These are phyloP conservation scores for Mortierella claussenii DNA, from an alignment of 192 early-diverging fungal species.

Conservation along the genomic window DNA sequence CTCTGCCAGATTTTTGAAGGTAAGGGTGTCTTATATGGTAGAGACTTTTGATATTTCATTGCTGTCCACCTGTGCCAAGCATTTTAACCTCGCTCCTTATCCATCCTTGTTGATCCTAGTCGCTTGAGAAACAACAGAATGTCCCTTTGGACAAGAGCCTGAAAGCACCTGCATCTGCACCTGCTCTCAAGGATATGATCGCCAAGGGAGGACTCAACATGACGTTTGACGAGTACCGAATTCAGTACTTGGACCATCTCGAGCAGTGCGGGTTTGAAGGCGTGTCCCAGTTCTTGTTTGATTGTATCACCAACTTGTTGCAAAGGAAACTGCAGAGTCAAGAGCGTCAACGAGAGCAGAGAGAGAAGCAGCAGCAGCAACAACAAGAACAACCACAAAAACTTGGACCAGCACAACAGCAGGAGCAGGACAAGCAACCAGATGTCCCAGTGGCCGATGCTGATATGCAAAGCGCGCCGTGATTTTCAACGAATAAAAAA, in stretches of 20 bases:
- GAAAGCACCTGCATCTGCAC: slow-evolving; percentile 14
- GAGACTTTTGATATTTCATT: slow-evolving; percentile 1
- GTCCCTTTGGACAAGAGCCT: slow-evolving; percentile 28
- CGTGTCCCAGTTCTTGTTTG: slow-evolving; percentile 47
- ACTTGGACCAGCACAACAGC: too few species aligned
- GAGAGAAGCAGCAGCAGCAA: slow-evolving; percentile 6
- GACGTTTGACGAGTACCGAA: slow-evolving; percentile 51
- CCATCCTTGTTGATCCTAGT: background rate
- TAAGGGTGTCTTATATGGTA: slow-evolving; percentile 2
- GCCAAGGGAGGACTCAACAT: slow-evolving; percentile 43
- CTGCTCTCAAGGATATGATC: slow-evolving; percentile 20
- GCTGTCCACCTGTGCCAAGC: background rate
- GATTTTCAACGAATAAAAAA: too few species aligned
- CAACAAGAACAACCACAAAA: too few species aligned
- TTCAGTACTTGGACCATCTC: slow-evolving; percentile 54
- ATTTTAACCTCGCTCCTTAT: background rate
- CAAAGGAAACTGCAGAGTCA: slow-evolving; percentile 28
- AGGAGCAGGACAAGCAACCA: too few species aligned
- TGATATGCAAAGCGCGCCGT: too few species aligned
- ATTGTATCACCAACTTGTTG: slow-evolving; percentile 30
- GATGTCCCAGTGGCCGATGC: too few species aligned
- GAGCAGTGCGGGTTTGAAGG: slow-evolving; percentile 47
- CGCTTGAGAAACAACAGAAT: slow-evolving; percentile 8
- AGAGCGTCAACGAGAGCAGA: slow-evolving; percentile 15
- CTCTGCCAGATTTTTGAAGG: slow-evolving; percentile 54